Percentiles rank a stretch among this genome's conserved stretches.
Conservation (phyloP, 768 basidiomycete species). For the Boletus rex-veris region DNA sequence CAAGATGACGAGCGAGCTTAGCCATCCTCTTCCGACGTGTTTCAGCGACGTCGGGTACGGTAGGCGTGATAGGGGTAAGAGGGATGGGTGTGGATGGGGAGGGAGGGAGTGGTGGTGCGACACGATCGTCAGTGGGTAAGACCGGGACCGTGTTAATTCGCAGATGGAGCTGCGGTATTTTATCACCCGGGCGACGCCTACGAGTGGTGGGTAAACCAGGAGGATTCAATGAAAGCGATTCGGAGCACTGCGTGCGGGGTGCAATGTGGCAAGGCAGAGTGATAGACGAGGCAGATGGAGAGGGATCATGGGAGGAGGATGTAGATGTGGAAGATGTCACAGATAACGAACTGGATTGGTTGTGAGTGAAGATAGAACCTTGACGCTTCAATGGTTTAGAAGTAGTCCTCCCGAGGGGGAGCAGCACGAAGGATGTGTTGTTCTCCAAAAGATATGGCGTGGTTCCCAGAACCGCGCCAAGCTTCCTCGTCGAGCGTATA, state of each 20-base stretch:
- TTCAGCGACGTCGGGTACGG: slow-evolving; percentile 28
- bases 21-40: slow-evolving; percentile 49
- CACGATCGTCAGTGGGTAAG: slow-evolving; percentile 8
- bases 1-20: slow-evolving; percentile 54
- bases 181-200: slow-evolving; percentile 10
- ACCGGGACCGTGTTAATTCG: slow-evolving; percentile 18
- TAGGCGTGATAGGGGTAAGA: slow-evolving; percentile 19
- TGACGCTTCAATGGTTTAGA: slow-evolving; percentile 28
- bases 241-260: slow-evolving; percentile 2
- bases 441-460: slow-evolving; percentile 35
- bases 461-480: slow-evolving; percentile 35
- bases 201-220: slow-evolving; percentile 20
- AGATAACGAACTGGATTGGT: slow-evolving; percentile 18
- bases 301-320: slow-evolving; percentile 6
- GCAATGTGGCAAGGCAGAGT: slow-evolving; percentile 3
- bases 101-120: slow-evolving; percentile 9
- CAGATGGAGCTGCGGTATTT: slow-evolving; percentile 21
- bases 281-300: slow-evolving; percentile 20
- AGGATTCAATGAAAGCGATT: slow-evolving; percentile 10
- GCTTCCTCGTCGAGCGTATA: slow-evolving; percentile 36
- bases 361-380: slow-evolving; percentile 30
- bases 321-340: slow-evolving; percentile 18
- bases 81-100: slow-evolving; percentile 13
- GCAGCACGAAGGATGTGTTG: slow-evolving; percentile 15
- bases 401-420: slow-evolving; percentile 22